Evolutionary conservation across 139 green algal species (phyloP), one percentile per base, ranked within the genome.

Genomic region (Pycnococcus provasolii): DNA sequence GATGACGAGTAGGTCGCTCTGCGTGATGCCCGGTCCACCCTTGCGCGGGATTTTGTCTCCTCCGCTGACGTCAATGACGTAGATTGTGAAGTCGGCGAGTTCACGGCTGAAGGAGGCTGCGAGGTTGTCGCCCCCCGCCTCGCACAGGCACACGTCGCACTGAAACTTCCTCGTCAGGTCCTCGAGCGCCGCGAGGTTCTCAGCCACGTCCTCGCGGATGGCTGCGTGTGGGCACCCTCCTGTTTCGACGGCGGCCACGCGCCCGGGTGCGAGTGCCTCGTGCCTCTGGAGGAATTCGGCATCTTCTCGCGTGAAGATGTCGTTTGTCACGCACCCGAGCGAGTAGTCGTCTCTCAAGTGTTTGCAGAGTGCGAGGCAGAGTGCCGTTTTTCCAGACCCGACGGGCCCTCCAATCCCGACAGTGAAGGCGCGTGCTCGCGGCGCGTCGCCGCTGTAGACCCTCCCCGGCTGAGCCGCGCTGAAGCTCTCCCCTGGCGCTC

Each of bases 31-130:
- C 1, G 77, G 77, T 44, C 77, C 77, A n/a, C 77, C 77, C 62
- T 82, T 82, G n/a, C 77, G 64, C 26, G 77, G 77, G 54, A 82
- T 82, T 53, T 80, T 82, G 60, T 82, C 77, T 2, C 77, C 77
- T 3, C 73, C 77, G 42, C 66, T 60, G n/a, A 82, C 77, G 48
- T 82, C 77, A 45, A 82, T 82, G 68, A 80, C 75, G 63, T 82
- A 82, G 46, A 82, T 73, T 45, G 80, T 82, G 63, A 69, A 82
- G 60, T 82, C 77, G 3, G 73, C 77, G n/a, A 80, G 73, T 73
- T 82, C 77, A 4, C 77, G 67, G 60, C 66, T 77, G 68, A 74
- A 80, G 60, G 80, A 80, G 11, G 77, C 77, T 39, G 77, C 77
- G 3, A 82, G 60, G 46, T 82, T 82, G 70, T 80, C 73, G 67